Percentiles rank a stretch among this genome's conserved stretches.
These are phyloP conservation scores for Rubus parviflorus DNA, from an alignment of 306 rosid genomes.

Conservation along the genomic window DNA sequence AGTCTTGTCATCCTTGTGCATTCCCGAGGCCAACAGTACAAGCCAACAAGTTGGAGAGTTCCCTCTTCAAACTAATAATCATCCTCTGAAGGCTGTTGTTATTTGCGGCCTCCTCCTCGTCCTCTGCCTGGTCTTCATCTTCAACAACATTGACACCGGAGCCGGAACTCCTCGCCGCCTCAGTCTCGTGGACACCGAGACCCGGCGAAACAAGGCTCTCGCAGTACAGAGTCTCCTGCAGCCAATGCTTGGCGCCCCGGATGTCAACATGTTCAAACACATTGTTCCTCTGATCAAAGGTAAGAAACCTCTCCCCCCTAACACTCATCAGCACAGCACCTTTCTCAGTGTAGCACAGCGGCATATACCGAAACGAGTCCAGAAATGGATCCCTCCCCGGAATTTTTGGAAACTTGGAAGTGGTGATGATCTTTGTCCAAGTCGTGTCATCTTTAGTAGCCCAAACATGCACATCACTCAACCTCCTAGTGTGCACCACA, in stretches of 20 bases:
- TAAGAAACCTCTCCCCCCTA: slow-evolving; percentile 34
- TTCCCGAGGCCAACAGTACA: slow-evolving; percentile 4
- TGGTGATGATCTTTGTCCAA: slow-evolving; percentile 30
- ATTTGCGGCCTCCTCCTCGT: background rate
- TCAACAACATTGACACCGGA: background rate
- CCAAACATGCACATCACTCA: slow-evolving; percentile 36
- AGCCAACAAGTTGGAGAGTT: slow-evolving; percentile 9
- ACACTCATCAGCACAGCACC: slow-evolving; percentile 39
- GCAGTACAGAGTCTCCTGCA: slow-evolving; percentile 38
- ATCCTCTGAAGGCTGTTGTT: background rate
- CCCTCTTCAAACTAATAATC: slow-evolving; percentile 20
- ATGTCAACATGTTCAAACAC: slow-evolving; percentile 21
- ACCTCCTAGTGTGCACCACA: slow-evolving; percentile 29
- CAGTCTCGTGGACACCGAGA: background rate
- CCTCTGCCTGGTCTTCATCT: background rate
- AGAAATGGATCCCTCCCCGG: slow-evolving; percentile 9
- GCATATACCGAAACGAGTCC: slow-evolving; percentile 24
- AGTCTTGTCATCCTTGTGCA: background rate
- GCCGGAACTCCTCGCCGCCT: background rate
- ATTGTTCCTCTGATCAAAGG: slow-evolving; percentile 23
- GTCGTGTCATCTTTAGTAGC: slow-evolving; percentile 29
- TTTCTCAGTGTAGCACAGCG: slow-evolving; percentile 32
- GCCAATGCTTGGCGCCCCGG: slow-evolving; percentile 28
- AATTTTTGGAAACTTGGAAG: slow-evolving; percentile 17
- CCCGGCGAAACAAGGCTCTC: slow-evolving; percentile 46